Evolutionary conservation across 495 filamentous ascomycete genomes (phyloP).

Genomic region (Penicillium ucsense): DNA sequence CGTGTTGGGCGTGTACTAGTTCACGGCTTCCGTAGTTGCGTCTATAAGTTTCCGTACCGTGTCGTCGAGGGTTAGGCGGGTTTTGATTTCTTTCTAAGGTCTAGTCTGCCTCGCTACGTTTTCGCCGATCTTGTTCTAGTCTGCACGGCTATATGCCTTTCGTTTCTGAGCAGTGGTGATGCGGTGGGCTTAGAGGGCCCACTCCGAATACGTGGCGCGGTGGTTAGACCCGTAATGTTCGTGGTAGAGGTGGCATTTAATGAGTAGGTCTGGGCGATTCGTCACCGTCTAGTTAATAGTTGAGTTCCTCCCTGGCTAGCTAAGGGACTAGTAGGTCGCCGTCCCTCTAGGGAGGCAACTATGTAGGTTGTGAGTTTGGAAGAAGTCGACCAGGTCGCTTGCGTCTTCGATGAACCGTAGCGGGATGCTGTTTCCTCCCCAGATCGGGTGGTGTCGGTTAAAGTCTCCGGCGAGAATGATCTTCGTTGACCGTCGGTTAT

Average conservation of each 20-base stretch:
- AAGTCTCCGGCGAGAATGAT: slow-evolving; percentile 17
- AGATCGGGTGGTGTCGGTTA: slow-evolving; percentile 16
- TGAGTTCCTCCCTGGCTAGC: slow-evolving; percentile 8
- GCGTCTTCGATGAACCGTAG: slow-evolving; percentile 11
- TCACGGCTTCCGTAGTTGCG: no score
- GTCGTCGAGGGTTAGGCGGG: no score
- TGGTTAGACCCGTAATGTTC: slow-evolving; percentile 14
- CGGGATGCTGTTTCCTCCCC: slow-evolving; percentile 8
- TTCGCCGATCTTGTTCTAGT: slow-evolving; percentile 14
- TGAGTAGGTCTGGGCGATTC: slow-evolving; percentile 4
- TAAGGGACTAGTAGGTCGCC: slow-evolving; percentile 11
- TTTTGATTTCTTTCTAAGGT: no score
- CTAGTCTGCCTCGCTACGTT: no score
- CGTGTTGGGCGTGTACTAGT: no score
- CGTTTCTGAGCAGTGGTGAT: slow-evolving; percentile 3
- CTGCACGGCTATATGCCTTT: slow-evolving; percentile 14
- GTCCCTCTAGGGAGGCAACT: slow-evolving; percentile 9
- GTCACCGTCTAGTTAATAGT: slow-evolving; percentile 13
- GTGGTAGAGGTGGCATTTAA: slow-evolving; percentile 14
- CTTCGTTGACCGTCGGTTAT: no score
- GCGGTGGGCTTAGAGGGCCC: slow-evolving; percentile 7
- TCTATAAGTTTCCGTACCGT: no score
- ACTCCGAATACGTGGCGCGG: slow-evolving; percentile 14
- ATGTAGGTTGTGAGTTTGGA: slow-evolving; percentile 8
- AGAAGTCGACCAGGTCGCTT: slow-evolving; percentile 12